Conservation (phyloP, 2,329 filamentous ascomycete genomes). For the Domatiomyces globalis region DNA sequence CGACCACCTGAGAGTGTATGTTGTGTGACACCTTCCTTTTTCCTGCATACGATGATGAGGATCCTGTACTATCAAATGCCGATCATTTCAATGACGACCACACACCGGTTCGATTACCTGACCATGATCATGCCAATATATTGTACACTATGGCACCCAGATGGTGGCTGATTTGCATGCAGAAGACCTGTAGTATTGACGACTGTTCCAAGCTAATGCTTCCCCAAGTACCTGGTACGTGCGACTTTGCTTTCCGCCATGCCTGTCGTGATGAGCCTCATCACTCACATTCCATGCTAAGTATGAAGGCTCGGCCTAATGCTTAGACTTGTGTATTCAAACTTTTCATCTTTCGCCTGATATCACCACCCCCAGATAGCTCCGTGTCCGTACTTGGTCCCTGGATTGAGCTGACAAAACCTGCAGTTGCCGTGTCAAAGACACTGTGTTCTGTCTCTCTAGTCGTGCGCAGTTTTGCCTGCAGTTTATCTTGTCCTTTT, state of each 20-base stretch:
- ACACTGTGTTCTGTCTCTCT: neutral
- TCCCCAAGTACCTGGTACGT: neutral
- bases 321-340: conserved; percentile 40
- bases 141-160: neutral
- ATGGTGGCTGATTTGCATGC: neutral
- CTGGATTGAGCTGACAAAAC: neutral
- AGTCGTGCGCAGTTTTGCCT: too few relatives aligned
- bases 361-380: conserved; percentile 4
- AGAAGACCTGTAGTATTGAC: neutral
- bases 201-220: neutral
- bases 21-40: neutral
- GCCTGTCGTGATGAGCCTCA: conserved; percentile 37
- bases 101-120: conserved; percentile 37
- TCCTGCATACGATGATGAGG: conserved; percentile 27
- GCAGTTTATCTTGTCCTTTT: neutral
- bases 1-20: neutral
- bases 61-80: conserved; percentile 38
- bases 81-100: conserved; percentile 30
- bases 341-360: conserved; percentile 55
- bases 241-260: neutral
- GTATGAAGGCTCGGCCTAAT: conserved; percentile 41
- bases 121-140: conserved; percentile 11
- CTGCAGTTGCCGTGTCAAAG: neutral
- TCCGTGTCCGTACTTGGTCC: neutral
- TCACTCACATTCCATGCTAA: conserved; percentile 47